Base-by-base conservation (phyloP, 108 stramenopile species). In the Cyclotella baltica region DNA sequence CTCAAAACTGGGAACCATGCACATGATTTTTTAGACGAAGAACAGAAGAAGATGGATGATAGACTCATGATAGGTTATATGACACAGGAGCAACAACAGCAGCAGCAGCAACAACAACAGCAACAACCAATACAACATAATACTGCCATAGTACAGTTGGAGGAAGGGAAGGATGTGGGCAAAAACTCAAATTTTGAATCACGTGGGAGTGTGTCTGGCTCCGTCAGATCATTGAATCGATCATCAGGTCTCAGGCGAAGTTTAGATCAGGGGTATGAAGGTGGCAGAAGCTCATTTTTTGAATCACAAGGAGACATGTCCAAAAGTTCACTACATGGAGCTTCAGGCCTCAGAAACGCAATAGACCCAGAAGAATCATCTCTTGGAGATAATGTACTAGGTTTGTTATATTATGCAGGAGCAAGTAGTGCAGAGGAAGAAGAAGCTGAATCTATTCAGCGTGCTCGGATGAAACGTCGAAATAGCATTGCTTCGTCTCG, bases 351-450 rank as follows among this genome's bases (percentile, higher is more conserved):
- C 25, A 13, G 51, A 34, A 35, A 16, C 16, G 67, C 50, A 4
- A 51, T 68, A 34, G 67, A 68, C 19, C 67, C 67, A 22, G 70
- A 56, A 23, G 70, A 70, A 1, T 35, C n/a, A 52, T 56, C 56
- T 0, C 1, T 20, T 0, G 70, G 70, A 25, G 38, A 70, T 30
- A 52, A 22, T 34, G 70, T 70, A 22, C 56, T 70, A 1, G 70
- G 70, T 16, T 57, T 70, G n/a, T 37, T 70, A 4, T 70, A 70
- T 33, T 70, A 70, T 38, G 70, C 31, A 22, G 70, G 70, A 4
- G 70, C 70, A 3, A 70, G 70, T 25, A 52, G 50, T 33, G 48
- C 55, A 15, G 70, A 57, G 35, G 70, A 70, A 27, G 25, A 47
- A 33, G 64, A 65, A 15, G n/a, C 55, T 23, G 25, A 55, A 55